These are phyloP conservation scores for Wallemia mellicola DNA, from an alignment of 1,284 basidiomycete species.

Conservation along the genomic window DNA sequence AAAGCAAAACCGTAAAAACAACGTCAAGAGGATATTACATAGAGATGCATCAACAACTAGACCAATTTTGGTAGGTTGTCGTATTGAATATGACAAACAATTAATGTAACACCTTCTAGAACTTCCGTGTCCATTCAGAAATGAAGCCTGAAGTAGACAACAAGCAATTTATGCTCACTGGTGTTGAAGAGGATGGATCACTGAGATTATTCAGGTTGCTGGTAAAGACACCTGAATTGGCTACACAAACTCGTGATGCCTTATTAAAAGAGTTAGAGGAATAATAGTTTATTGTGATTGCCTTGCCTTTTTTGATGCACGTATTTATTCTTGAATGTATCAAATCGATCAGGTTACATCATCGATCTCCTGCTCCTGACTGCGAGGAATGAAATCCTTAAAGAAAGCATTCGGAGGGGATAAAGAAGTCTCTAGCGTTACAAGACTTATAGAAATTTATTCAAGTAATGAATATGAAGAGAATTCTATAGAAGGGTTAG, in stretches of 20 bases:
- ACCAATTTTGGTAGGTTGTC: not conserved
- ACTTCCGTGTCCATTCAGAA: not conserved
- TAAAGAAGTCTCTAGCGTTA: not conserved
- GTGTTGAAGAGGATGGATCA: not conserved
- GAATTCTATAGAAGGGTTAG: not conserved
- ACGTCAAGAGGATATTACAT: not conserved
- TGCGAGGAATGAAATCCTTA: not conserved
- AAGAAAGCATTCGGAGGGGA: not conserved
- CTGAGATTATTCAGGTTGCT: not conserved
- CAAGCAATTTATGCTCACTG: not conserved
- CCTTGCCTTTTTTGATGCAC: too few relatives aligned
- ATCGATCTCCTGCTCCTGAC: too few relatives aligned
- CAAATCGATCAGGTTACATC: too few relatives aligned
- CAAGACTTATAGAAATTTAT: not conserved
- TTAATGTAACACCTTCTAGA: not conserved
- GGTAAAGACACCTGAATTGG: not conserved
- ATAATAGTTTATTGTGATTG: not conserved
- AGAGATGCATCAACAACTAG: not conserved
- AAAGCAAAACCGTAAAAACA: not conserved
- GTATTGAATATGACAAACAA: too few relatives aligned
- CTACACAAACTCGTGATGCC: not conserved
- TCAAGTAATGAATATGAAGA: not conserved
- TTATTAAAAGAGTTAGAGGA: not conserved
- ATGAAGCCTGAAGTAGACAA: not conserved
- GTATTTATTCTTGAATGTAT: too few relatives aligned